Conservation (phyloP, 2,329 filamentous ascomycete genomes). For the Nigrospora sphaerica region DNA sequence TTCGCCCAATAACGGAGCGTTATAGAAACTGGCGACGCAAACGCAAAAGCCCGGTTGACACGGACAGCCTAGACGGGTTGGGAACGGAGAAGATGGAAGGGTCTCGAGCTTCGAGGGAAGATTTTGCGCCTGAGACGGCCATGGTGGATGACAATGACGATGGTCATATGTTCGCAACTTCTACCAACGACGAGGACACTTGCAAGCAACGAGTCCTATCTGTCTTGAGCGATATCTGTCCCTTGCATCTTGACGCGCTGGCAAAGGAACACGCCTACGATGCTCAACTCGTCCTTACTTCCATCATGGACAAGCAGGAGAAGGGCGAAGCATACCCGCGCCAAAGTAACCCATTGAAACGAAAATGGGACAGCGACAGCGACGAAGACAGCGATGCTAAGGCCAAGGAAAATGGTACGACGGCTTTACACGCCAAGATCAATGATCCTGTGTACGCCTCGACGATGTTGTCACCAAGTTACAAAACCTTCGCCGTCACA, state of each 20-base stretch:
- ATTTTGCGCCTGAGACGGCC: too few species aligned
- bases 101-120: too few species aligned
- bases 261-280: conserved; percentile 18
- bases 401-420: conserved; percentile 2
- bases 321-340: conserved; percentile 29
- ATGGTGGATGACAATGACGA: too few species aligned
- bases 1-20: too few species aligned
- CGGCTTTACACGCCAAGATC: conserved; percentile 10
- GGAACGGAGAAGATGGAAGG: too few species aligned
- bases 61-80: too few species aligned
- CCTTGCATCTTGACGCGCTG: conserved; percentile 24
- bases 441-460: conserved; percentile 3
- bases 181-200: conserved; percentile 2
- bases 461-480: conserved; percentile 3
- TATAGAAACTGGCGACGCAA: too few species aligned
- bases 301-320: conserved; percentile 33
- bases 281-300: conserved; percentile 22
- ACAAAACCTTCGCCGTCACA: conserved; percentile 10
- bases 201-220: conserved; percentile 22
- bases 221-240: conserved; percentile 40
- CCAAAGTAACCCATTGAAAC: conserved; percentile 23
- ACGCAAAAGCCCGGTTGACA: too few species aligned
- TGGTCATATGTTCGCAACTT: not conserved
- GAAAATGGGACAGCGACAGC: conserved; percentile 28
- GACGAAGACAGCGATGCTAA: conserved; percentile 5